Conservation (phyloP, 2,329 filamentous ascomycete species). For the Rachicladosporium sp. region DNA sequence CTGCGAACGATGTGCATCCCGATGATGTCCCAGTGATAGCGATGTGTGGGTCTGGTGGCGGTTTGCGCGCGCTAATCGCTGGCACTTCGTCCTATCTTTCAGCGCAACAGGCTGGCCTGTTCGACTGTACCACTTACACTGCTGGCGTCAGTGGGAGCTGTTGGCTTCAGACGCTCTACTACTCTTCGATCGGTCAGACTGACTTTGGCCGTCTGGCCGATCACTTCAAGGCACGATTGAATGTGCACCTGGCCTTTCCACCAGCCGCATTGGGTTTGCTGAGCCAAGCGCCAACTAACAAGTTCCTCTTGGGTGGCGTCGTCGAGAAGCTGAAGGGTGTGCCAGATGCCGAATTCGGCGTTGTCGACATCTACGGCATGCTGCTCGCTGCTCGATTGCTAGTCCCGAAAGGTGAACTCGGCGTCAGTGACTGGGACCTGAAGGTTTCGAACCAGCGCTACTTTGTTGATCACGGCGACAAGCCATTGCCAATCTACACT, state of each 20-base stretch:
- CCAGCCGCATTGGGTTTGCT: constrained; percentile 70
- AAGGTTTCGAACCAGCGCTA: constrained; percentile 80
- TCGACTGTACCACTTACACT: constrained; percentile 90
- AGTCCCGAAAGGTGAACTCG: constrained; percentile 73
- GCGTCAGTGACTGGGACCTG: constrained; percentile 64
- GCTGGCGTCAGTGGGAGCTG: constrained; percentile 92
- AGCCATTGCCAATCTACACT: constrained; percentile 89
- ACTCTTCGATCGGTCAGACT: constrained; percentile 62
- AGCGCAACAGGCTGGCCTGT: constrained; percentile 72
- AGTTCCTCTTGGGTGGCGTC: constrained; percentile 73
- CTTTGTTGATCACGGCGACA: constrained; percentile 62
- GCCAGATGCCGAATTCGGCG: constrained; percentile 65
- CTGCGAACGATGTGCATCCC: constrained; percentile 71
- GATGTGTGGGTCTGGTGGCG: constrained; percentile 87
- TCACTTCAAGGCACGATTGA: constrained; percentile 74
- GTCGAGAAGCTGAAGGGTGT: constrained; percentile 87
- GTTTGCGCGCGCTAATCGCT: constrained; percentile 77
- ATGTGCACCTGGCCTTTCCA: constrained; percentile 85
- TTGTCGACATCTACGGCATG: constrained; percentile 88
- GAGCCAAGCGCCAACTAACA: constrained; percentile 84
- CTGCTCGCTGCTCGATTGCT: constrained; percentile 73
- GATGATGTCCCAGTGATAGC: constrained; percentile 90
- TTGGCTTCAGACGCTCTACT: constrained; percentile 83
- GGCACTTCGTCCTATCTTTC: constrained; percentile 80
- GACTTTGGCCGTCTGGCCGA: constrained; percentile 60